phyloP scores from a whole-genome alignment of 441 rosid species.

The Adansonia gregorii region DNA sequence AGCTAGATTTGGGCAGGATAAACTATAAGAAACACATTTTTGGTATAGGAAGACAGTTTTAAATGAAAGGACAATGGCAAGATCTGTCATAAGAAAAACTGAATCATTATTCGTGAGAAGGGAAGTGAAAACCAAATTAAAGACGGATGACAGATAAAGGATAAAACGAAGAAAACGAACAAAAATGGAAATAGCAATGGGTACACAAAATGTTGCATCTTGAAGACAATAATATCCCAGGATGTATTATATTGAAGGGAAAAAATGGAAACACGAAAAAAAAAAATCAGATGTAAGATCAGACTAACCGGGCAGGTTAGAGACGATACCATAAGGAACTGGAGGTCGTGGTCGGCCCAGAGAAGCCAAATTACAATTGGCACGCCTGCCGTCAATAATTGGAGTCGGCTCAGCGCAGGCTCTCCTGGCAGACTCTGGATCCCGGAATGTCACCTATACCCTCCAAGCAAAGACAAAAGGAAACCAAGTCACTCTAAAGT shows the following conservation, averaged over 20 bases:
- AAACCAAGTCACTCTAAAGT: constrained; percentile 49
- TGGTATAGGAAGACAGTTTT: background rate
- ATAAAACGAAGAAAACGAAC: background rate
- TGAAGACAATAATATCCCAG: background rate
- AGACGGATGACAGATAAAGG: background rate
- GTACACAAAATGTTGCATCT: background rate
- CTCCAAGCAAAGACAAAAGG: constrained; percentile 63
- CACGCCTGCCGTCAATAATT: constrained; percentile 87
- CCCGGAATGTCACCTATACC: constrained; percentile 96
- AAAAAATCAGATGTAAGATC: constrained; percentile 2
- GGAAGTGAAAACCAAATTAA: constrained; percentile 4
- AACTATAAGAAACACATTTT: background rate
- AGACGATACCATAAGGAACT: constrained; percentile 54
- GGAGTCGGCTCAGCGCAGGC: constrained; percentile 92
- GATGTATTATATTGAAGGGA: background rate
- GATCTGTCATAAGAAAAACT: background rate
- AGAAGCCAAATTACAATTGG: constrained; percentile 95
- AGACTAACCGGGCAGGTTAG: constrained; percentile 43
- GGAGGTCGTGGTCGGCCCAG: constrained; percentile 78
- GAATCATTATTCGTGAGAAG: background rate
- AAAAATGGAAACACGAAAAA: background rate
- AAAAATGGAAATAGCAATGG: background rate
- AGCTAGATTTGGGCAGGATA: background rate
- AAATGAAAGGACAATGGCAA: constrained; percentile 11
- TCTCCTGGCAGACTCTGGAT: constrained; percentile 90